Conservation (phyloP, 306 rosid species). For the Gleditsia sinensis region DNA sequence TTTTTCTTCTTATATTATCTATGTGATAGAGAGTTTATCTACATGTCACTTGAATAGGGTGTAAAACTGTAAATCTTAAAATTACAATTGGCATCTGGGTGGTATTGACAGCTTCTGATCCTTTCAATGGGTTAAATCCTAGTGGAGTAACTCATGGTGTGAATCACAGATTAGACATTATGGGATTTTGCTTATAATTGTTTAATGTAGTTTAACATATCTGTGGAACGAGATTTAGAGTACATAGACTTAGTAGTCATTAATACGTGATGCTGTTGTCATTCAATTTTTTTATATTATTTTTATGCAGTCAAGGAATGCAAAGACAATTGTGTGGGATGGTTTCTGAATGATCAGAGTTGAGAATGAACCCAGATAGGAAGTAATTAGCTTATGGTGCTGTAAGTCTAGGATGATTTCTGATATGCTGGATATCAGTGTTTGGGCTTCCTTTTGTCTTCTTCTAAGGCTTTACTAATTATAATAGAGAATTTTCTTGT, state of each 20-base stretch:
- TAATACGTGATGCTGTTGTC: not conserved
- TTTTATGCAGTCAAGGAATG: not conserved
- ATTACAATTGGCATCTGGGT: not conserved
- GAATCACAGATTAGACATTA: not conserved
- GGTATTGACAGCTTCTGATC: not conserved
- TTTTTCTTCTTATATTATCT: slow-evolving; percentile 1
- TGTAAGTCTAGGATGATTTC: not conserved
- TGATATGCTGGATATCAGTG: not conserved
- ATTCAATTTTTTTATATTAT: not conserved
- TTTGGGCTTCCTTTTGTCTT: not conserved
- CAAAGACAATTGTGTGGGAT: not conserved
- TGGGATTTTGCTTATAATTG: not conserved
- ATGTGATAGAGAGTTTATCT: not conserved
- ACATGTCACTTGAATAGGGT: not conserved
- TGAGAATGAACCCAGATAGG: not conserved
- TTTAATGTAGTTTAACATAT: not conserved
- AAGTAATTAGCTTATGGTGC: not conserved
- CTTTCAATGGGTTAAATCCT: not conserved
- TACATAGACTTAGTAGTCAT: not conserved
- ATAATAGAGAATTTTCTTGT: not conserved
- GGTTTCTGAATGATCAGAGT: not conserved
- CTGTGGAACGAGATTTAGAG: not conserved
- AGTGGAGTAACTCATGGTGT: not conserved
- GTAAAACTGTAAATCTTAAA: not conserved
- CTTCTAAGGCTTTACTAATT: not conserved